These are phyloP conservation scores for Juncus effusus DNA, from an alignment of 176 grass and related monocot species.

Conservation along the genomic window DNA sequence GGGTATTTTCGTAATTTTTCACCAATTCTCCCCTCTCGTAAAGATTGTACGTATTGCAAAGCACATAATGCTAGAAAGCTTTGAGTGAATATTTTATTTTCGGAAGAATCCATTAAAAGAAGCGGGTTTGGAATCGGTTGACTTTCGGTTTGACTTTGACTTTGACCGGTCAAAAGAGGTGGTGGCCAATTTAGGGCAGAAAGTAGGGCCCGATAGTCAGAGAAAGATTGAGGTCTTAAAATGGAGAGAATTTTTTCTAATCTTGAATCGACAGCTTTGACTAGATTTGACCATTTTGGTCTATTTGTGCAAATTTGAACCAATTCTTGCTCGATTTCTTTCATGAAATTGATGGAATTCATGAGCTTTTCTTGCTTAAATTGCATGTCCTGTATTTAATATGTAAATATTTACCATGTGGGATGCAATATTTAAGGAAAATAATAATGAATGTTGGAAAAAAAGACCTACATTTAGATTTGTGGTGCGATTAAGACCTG, in stretches of 20 bases:
- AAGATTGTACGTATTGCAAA: constrained; percentile 69
- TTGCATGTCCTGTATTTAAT: constrained; percentile 41
- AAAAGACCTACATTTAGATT: constrained; percentile 37
- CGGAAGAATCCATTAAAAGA: constrained; percentile 63
- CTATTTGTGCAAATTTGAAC: constrained; percentile 36
- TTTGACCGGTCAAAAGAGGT: constrained; percentile 55
- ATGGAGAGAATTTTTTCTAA: constrained; percentile 70
- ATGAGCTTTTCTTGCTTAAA: constrained; percentile 65
- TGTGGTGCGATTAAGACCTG: constrained; percentile 28
- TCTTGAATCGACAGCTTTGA: constrained; percentile 86
- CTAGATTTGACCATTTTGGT: constrained; percentile 63
- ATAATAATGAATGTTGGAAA: not conserved
- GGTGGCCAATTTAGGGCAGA: constrained; percentile 79
- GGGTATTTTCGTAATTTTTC: constrained; percentile 39
- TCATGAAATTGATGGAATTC: constrained; percentile 52
- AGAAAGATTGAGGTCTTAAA: constrained; percentile 76
- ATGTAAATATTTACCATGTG: too few relatives aligned
- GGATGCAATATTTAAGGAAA: not conserved
- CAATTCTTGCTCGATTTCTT: constrained; percentile 64
- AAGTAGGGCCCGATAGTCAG: constrained; percentile 76
- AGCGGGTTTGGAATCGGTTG: constrained; percentile 56
- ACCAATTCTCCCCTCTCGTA: constrained; percentile 42
- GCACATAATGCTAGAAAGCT: constrained; percentile 78
- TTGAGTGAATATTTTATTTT: constrained; percentile 62
- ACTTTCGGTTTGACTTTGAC: constrained; percentile 29